Percentiles rank a stretch among this genome's conserved stretches.
Evolutionary conservation across 495 filamentous ascomycete genomes (phyloP).

Genomic region (Penicillium goetzii): DNA sequence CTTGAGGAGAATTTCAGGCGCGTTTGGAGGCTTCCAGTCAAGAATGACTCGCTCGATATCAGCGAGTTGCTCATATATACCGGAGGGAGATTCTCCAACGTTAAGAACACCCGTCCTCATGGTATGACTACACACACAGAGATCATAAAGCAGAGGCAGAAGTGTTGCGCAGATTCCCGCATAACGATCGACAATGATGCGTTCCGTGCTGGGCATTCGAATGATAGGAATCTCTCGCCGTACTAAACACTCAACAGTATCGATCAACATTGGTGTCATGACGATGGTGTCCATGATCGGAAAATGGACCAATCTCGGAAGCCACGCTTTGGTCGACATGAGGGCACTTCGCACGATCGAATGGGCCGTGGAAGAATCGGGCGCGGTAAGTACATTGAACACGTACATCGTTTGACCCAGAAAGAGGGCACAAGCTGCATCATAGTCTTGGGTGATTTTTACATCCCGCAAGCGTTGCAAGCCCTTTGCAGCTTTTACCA

Average conservation of each 20-base stretch:
- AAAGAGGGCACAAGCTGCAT: slow-evolving; percentile 33
- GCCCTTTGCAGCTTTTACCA: slow-evolving; percentile 31
- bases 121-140: slow-evolving; percentile 36
- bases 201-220: slow-evolving; percentile 26
- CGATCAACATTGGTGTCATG: slow-evolving; percentile 37
- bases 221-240: slow-evolving; percentile 41
- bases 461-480: slow-evolving; percentile 30
- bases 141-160: slow-evolving; percentile 36
- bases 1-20: slow-evolving; percentile 20
- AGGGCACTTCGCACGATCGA: slow-evolving; percentile 34
- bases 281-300: slow-evolving; percentile 37
- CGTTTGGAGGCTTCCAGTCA: slow-evolving; percentile 30
- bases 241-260: slow-evolving; percentile 38
- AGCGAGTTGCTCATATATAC: slow-evolving; percentile 25
- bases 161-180: slow-evolving; percentile 37
- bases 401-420: slow-evolving; percentile 38
- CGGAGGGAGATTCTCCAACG: slow-evolving; percentile 9
- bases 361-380: slow-evolving; percentile 31
- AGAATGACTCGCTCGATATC: slow-evolving; percentile 29
- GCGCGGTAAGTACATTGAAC: slow-evolving; percentile 35
- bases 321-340: slow-evolving; percentile 34
- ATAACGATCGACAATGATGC: slow-evolving; percentile 38
- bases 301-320: slow-evolving; percentile 28
- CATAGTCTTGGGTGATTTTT: slow-evolving; percentile 27
- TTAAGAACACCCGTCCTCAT: slow-evolving; percentile 19